These are phyloP conservation scores for Conticribra guillardii DNA, from an alignment of 108 stramenopile species.

Conservation along the genomic window DNA sequence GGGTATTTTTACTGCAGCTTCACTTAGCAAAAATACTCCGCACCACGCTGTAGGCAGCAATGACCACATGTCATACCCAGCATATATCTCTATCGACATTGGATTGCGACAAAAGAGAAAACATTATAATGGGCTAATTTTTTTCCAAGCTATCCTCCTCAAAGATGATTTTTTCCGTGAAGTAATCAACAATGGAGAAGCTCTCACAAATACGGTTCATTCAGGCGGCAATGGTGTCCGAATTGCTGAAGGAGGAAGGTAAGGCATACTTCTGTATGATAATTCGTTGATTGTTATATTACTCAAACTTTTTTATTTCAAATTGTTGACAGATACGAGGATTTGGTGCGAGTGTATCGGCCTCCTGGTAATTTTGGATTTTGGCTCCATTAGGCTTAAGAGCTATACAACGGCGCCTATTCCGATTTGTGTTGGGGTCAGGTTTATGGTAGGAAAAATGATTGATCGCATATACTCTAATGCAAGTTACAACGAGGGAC, in stretches of 20 bases:
- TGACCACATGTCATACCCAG: conserved; percentile 45
- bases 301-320: background rate
- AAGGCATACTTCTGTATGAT: conserved; percentile 26
- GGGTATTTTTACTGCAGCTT: conserved; percentile 42
- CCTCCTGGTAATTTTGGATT: conserved; percentile 87
- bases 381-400: conserved; percentile 56
- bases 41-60: background rate
- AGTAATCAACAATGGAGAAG: conserved; percentile 9
- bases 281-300: conserved; percentile 31
- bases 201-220: conserved; percentile 1
- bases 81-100: conserved; percentile 73
- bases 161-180: conserved; percentile 61
- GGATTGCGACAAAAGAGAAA: conserved; percentile 68
- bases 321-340: conserved; percentile 21
- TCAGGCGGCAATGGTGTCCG: conserved; percentile 60
- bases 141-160: conserved; percentile 74
- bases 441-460: conserved; percentile 65
- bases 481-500: conserved; percentile 25
- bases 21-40: conserved; percentile 8
- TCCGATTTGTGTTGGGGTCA: conserved; percentile 68
- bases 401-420: conserved; percentile 69
- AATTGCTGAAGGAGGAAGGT: conserved; percentile 80
- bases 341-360: conserved; percentile 47
- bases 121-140: conserved; percentile 65
- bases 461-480: conserved; percentile 69